These are phyloP conservation scores for Pholiota conissans DNA, from an alignment of 768 basidiomycete genomes.

Conservation along the genomic window DNA sequence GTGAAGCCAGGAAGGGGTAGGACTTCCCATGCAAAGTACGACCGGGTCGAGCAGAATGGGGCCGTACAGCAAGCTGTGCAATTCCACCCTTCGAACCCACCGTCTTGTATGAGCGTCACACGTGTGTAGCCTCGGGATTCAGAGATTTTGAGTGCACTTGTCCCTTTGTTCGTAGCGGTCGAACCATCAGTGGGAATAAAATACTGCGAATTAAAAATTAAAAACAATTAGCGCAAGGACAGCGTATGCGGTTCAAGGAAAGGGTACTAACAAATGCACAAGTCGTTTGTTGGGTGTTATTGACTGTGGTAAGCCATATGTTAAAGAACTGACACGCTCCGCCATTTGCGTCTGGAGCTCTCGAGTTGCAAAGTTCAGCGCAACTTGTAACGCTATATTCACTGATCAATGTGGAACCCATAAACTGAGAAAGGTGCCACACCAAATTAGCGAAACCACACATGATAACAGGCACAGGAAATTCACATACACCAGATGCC, in stretches of 20 bases:
- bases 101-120: neutral
- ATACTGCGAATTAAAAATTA: neutral
- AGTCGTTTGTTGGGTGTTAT: slow-evolving; percentile 23
- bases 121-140: neutral
- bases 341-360: slow-evolving; percentile 34
- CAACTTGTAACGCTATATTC: slow-evolving; percentile 41
- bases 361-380: slow-evolving; percentile 38
- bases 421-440: neutral
- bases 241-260: neutral
- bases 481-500: neutral
- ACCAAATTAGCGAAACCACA: neutral
- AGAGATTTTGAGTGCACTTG: neutral
- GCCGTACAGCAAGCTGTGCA: neutral
- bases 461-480: too few species aligned
- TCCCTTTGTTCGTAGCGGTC: neutral
- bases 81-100: neutral
- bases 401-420: neutral
- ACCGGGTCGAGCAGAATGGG: neutral
- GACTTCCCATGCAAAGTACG: neutral
- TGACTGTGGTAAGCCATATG: slow-evolving; percentile 45
- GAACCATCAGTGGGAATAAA: neutral
- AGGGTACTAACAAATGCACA: neutral
- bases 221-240: too few species aligned
- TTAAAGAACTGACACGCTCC: slow-evolving; percentile 48
- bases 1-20: neutral